Evolutionary conservation across 192 early-diverging fungal species (phyloP).

Genomic region (Irineochytrium annulatum): DNA sequence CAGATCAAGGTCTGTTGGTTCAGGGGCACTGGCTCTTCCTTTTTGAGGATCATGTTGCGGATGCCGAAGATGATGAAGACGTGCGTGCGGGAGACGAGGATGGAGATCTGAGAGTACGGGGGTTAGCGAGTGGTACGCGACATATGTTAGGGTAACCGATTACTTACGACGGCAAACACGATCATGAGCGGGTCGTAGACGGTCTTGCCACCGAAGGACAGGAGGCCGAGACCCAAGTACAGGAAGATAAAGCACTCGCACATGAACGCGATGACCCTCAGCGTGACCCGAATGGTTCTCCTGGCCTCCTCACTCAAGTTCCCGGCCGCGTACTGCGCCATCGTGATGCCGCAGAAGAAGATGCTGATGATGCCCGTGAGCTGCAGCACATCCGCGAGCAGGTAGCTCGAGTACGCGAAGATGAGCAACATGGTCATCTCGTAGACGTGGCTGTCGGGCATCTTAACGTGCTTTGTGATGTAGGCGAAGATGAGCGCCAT

Average conservation of each 20-base stretch:
- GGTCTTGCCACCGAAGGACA: slow-evolving; percentile 48
- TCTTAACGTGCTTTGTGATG: slow-evolving; percentile 55
- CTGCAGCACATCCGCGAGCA: slow-evolving; percentile 47
- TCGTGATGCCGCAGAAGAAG: slow-evolving; percentile 56
- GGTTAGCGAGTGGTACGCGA: not conserved
- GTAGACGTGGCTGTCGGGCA: slow-evolving; percentile 40
- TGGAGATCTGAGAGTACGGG: slow-evolving; percentile 32
- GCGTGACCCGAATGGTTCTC: slow-evolving; percentile 34
- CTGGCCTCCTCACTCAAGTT: slow-evolving; percentile 40
- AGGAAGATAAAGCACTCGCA: slow-evolving; percentile 60
- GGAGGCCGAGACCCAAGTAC: slow-evolving; percentile 55
- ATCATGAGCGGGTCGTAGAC: slow-evolving; percentile 45
- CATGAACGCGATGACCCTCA: slow-evolving; percentile 45
- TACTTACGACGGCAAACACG: slow-evolving; percentile 42
- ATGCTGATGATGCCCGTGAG: slow-evolving; percentile 60
- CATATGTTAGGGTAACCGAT: not conserved
- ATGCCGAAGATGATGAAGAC: slow-evolving; percentile 51
- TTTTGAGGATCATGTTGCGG: slow-evolving; percentile 27
- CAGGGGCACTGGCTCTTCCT: slow-evolving; percentile 34
- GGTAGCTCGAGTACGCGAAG: slow-evolving; percentile 51
- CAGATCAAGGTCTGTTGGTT: slow-evolving; percentile 53
- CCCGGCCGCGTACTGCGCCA: slow-evolving; percentile 53
- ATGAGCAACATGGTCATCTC: slow-evolving; percentile 56
- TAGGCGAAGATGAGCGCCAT: slow-evolving; percentile 49
- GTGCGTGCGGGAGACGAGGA: slow-evolving; percentile 50